phyloP scores from a whole-genome alignment of 2,329 filamentous ascomycete species.

The Sclerotinia nivalis region DNA sequence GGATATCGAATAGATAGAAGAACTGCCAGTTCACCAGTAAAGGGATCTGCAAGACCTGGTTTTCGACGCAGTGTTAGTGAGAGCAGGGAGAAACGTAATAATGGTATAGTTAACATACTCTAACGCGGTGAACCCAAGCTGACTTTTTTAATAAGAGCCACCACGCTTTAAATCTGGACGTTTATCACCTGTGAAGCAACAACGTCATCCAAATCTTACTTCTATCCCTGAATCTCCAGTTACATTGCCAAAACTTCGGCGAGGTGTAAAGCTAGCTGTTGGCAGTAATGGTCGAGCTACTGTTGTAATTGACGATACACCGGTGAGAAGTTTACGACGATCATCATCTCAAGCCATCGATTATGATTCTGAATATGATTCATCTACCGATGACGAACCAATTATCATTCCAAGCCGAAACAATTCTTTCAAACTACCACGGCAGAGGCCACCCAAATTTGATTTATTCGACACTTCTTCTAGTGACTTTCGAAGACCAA shows the following conservation, averaged over 20 bases:
- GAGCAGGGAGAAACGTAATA: constrained; percentile 32
- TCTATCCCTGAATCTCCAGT: constrained; percentile 58
- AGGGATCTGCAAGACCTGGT: constrained; percentile 35
- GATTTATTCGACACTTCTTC: constrained; percentile 33
- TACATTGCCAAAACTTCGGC: constrained; percentile 45
- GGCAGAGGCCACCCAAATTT: constrained; percentile 32
- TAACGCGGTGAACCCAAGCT: constrained; percentile 17
- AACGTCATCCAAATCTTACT: constrained; percentile 51
- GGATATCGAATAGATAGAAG: constrained; percentile 34
- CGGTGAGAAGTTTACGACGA: constrained; percentile 29
- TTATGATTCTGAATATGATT: constrained; percentile 51
- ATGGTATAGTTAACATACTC: constrained; percentile 29
- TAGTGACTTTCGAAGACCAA: constrained; percentile 31
- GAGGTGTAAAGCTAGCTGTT: constrained; percentile 63
- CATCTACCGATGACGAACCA: constrained; percentile 63
- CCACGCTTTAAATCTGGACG: constrained; percentile 34
- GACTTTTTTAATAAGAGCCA: constrained; percentile 31
- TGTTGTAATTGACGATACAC: constrained; percentile 34
- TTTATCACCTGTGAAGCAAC: constrained; percentile 53
- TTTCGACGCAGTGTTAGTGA: constrained; percentile 39
- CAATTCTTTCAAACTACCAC: constrained; percentile 50
- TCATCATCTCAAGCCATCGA: constrained; percentile 37
- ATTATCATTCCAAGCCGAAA: constrained; percentile 64
- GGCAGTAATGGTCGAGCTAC: constrained; percentile 57
- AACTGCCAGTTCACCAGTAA: constrained; percentile 39